Evolutionary conservation across 208 protist genomes (phyloP).

Genomic region (Phytomonas sp.): DNA sequence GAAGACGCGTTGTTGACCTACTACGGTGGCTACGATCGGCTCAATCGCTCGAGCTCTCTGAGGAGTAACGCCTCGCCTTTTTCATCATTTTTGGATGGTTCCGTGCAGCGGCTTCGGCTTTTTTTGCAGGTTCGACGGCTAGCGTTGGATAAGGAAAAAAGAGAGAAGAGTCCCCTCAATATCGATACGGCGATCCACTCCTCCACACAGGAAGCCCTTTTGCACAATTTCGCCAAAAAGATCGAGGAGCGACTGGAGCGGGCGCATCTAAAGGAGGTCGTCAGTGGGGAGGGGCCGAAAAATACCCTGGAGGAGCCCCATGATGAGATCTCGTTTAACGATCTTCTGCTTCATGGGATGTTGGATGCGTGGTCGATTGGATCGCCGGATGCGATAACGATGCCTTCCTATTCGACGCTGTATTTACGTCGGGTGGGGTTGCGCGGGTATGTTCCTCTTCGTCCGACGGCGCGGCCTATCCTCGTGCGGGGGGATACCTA

Average conservation of each 20-base stretch:
- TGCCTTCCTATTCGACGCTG: neutral
- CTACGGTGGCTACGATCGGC: neutral
- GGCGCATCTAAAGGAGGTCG: neutral
- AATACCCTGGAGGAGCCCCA: neutral
- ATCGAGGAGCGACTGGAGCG: neutral
- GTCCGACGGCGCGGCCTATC: neutral
- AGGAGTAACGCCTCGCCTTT: neutral
- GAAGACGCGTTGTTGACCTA: neutral
- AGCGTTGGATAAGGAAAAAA: neutral
- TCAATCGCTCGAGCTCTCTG: neutral
- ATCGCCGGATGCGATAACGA: neutral
- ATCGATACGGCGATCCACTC: neutral
- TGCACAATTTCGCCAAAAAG: neutral
- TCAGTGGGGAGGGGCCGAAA: neutral
- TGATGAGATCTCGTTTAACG: neutral
- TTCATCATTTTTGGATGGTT: slow-evolving; percentile 5
- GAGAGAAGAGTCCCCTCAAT: neutral
- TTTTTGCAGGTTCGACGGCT: slow-evolving; percentile 9
- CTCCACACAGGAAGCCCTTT: neutral
- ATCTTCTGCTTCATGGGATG: neutral
- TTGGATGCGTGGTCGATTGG: neutral
- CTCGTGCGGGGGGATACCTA: neutral
- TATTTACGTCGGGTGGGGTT: neutral
- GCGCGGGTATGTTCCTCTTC: neutral
- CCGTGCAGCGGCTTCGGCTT: slow-evolving; percentile 11